Evolutionary conservation across 805 yeast genomes (phyloP).

Genomic region (Candida parachauliodes): DNA sequence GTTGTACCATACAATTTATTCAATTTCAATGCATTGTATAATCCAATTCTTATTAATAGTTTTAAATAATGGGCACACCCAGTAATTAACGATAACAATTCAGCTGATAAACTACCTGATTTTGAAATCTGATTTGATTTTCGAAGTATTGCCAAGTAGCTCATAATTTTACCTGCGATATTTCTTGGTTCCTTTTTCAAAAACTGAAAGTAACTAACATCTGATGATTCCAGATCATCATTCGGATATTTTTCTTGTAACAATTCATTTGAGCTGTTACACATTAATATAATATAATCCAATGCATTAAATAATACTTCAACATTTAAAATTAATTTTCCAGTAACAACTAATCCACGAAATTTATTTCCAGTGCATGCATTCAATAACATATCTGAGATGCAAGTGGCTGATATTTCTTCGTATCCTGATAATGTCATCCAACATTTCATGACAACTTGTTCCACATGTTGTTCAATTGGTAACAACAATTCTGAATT

Average conservation of each 20-base stretch:
- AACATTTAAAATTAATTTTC: constrained; percentile 65
- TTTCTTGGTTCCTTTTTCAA: constrained; percentile 71
- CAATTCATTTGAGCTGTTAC: constrained; percentile 11
- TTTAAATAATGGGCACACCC: constrained; percentile 92
- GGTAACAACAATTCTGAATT: constrained; percentile 40
- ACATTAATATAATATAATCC: constrained; percentile 43
- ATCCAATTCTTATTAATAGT: constrained; percentile 74
- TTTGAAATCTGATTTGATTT: constrained; percentile 44
- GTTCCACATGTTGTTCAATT: constrained; percentile 64
- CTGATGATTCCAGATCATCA: constrained; percentile 12
- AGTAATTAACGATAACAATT: constrained; percentile 75
- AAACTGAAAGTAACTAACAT: constrained; percentile 26
- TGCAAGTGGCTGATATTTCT: constrained; percentile 83
- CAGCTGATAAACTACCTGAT: constrained; percentile 53
- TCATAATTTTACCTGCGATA: constrained; percentile 84
- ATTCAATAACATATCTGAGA: constrained; percentile 84
- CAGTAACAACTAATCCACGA: constrained; percentile 67
- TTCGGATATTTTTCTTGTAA: background rate
- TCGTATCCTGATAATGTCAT: constrained; percentile 82
- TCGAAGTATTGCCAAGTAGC: constrained; percentile 78
- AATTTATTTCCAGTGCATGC: constrained; percentile 72
- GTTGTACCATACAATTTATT: constrained; percentile 58
- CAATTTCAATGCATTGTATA: constrained; percentile 68
- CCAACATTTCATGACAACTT: constrained; percentile 69
- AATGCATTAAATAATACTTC: constrained; percentile 76